These are phyloP conservation scores for Rheum nobile DNA, from an alignment of 148 eudicot species.

Conservation along the genomic window DNA sequence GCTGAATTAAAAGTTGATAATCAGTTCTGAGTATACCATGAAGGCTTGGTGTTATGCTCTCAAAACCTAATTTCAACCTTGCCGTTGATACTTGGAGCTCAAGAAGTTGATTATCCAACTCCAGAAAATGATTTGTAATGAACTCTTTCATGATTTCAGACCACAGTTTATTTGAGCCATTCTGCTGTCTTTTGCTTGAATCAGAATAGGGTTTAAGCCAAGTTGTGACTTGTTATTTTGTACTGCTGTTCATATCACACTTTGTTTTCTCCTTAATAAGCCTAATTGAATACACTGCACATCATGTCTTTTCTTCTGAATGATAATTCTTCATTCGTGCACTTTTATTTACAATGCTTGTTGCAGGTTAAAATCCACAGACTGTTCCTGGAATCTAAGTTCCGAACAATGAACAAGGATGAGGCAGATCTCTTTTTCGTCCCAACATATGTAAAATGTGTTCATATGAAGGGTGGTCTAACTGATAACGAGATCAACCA, in stretches of 20 bases:
- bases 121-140: background rate
- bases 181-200: background rate
- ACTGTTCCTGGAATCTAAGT: conserved; percentile 62
- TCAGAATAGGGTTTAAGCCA: background rate
- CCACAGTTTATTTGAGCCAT: background rate
- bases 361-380: conserved; percentile 83
- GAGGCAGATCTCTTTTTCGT: conserved; percentile 91
- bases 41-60: background rate
- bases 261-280: background rate
- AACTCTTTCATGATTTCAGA: background rate
- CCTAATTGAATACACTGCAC: background rate
- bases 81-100: background rate
- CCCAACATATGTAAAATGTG: conserved; percentile 81
- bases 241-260: background rate
- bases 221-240: background rate
- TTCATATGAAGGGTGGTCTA: conserved; percentile 82
- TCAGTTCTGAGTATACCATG: background rate
- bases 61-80: background rate
- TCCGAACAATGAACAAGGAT: conserved; percentile 54
- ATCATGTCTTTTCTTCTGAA: background rate
- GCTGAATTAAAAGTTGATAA: background rate
- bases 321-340: background rate
- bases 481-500: conserved; percentile 83
- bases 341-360: background rate
- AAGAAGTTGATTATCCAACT: background rate